These are phyloP conservation scores for Schrenkiella parvula DNA, from an alignment of 345 rosid genomes.

Conservation along the genomic window DNA sequence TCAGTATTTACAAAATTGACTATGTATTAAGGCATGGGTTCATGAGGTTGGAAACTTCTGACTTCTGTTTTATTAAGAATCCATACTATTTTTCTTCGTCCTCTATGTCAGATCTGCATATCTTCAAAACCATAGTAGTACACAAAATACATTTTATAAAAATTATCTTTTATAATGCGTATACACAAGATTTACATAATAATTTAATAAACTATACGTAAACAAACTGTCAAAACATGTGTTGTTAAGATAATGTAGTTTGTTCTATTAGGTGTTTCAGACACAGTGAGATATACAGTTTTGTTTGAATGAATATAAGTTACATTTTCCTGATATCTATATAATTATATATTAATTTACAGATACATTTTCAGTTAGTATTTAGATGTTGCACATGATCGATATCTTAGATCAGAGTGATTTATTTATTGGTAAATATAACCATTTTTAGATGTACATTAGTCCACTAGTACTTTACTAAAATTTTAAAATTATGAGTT, in stretches of 20 bases:
- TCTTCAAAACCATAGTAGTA: not conserved
- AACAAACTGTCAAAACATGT: slow-evolving; percentile 31
- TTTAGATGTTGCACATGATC: slow-evolving; percentile 22
- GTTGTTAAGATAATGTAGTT: slow-evolving; percentile 24
- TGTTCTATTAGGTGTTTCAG: slow-evolving; percentile 35
- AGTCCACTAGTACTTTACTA: slow-evolving; percentile 11
- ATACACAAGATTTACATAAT: not conserved
- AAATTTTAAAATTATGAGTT: not conserved
- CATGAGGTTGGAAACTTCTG: slow-evolving; percentile 21
- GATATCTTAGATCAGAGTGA: slow-evolving; percentile 12
- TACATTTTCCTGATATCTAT: not conserved
- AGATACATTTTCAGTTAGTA: not conserved
- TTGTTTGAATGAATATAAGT: slow-evolving; percentile 3
- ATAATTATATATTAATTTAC: not conserved
- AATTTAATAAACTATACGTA: not conserved
- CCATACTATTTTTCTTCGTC: not conserved
- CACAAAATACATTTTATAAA: not conserved
- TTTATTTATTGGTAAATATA: not conserved
- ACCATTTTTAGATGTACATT: not conserved
- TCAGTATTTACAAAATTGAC: not conserved
- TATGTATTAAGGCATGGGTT: slow-evolving; percentile 7
- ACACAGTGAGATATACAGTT: slow-evolving; percentile 17
- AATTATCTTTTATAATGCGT: not conserved
- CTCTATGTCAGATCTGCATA: slow-evolving; percentile 18
- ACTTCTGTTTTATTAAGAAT: slow-evolving; percentile 24